A percentile compares a stretch with the other conserved stretches of the same genome.
Evolutionary conservation across 2,329 filamentous ascomycete genomes (phyloP).

Genomic region (Claviceps purpurea): DNA sequence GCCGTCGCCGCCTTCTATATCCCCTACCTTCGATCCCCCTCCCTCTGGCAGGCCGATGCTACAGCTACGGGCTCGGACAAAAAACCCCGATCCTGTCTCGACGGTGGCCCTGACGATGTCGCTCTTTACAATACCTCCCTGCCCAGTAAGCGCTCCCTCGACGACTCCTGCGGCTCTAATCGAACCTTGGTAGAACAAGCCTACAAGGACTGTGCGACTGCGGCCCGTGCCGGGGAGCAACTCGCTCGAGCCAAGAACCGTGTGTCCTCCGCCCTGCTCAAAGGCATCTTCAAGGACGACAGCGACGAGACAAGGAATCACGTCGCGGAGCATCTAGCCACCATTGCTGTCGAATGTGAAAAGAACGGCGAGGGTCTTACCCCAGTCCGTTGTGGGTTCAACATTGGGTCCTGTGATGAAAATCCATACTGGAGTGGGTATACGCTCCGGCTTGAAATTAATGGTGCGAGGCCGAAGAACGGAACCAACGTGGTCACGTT

Average conservation of each 20-base stretch:
- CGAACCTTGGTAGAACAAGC: background rate
- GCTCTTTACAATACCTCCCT: background rate
- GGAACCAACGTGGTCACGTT: too few relatives aligned
- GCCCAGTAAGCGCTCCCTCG: background rate
- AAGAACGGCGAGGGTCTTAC: background rate
- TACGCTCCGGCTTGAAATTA: too few relatives aligned
- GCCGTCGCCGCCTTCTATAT: background rate
- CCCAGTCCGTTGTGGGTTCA: background rate
- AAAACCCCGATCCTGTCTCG: background rate
- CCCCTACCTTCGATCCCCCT: background rate
- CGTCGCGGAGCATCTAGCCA: background rate
- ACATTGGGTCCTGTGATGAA: too few relatives aligned
- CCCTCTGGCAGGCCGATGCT: background rate
- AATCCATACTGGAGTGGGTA: too few relatives aligned
- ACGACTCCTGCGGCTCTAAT: background rate
- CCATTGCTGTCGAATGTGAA: background rate
- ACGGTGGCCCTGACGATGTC: background rate
- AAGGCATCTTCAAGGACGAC: background rate
- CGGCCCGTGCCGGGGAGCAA: background rate
- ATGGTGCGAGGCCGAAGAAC: too few relatives aligned
- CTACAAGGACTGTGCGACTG: background rate
- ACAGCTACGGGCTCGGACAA: rapidly evolving
- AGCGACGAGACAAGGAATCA: background rate
- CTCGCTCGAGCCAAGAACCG: background rate
- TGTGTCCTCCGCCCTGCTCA: background rate